Evolutionary conservation across 352 stramenopile species (phyloP).

Genomic region (Phytophthora multivora): DNA sequence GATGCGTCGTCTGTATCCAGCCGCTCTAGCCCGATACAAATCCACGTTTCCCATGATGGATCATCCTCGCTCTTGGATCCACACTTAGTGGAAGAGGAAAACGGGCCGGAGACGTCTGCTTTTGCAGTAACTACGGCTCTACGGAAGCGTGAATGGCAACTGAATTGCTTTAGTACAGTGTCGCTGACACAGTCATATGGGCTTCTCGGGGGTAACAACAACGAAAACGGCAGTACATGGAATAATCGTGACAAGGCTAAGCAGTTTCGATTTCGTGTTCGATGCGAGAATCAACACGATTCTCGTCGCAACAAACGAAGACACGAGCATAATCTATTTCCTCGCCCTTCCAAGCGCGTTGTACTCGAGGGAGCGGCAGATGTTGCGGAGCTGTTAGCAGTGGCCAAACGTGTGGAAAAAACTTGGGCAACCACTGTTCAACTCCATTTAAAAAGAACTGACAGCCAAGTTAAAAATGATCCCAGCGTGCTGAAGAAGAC

Average conservation of each 20-base stretch:
- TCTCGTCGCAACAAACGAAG: slow-evolving; percentile 7
- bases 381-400: slow-evolving; percentile 6
- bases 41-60: slow-evolving; percentile 48
- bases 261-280: slow-evolving; percentile 30
- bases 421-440: slow-evolving; percentile 18
- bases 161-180: slow-evolving; percentile 45
- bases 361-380: slow-evolving; percentile 19
- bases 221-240: neutral
- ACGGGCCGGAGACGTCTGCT: slow-evolving; percentile 4
- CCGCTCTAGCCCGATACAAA: slow-evolving; percentile 54
- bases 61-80: slow-evolving; percentile 3
- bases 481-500: neutral
- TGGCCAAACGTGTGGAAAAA: slow-evolving; percentile 1
- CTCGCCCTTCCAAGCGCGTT: slow-evolving; percentile 7
- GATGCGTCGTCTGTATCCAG: slow-evolving; percentile 54
- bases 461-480: neutral
- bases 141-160: slow-evolving; percentile 46
- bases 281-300: slow-evolving; percentile 34
- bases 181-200: slow-evolving; percentile 9
- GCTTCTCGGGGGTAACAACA: neutral
- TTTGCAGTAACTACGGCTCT: slow-evolving; percentile 59
- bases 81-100: neutral
- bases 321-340: slow-evolving; percentile 7
- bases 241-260: neutral
- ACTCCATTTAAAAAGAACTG: neutral